These are phyloP conservation scores for Alternaria dauci DNA, from an alignment of 2,329 filamentous ascomycete species.

Conservation along the genomic window DNA sequence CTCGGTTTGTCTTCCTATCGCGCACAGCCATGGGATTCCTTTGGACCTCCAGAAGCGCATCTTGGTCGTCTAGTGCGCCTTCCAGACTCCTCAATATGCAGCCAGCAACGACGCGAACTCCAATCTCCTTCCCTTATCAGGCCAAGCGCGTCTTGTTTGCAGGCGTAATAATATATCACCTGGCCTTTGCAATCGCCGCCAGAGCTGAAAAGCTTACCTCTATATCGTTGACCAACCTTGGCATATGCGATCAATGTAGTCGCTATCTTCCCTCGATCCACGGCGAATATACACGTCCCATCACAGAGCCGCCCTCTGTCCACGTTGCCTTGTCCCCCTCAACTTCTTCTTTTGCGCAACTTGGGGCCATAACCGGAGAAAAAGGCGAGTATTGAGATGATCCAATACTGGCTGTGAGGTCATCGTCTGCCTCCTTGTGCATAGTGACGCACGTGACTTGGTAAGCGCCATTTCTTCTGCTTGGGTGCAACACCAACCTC, in stretches of 20 bases:
- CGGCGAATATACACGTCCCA: not conserved
- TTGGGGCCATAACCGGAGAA: not conserved
- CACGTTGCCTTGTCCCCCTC: not conserved
- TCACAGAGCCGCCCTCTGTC: not conserved
- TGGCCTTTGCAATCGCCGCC: not conserved
- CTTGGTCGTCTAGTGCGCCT: slow-evolving; percentile 22
- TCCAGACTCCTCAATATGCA: slow-evolving; percentile 28
- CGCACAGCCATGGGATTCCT: slow-evolving; percentile 10
- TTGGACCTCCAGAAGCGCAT: slow-evolving; percentile 10
- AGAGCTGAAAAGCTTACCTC: not conserved
- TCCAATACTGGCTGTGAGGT: not conserved
- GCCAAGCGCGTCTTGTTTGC: slow-evolving; percentile 13
- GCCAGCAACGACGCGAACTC: slow-evolving; percentile 10
- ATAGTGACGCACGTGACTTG: slow-evolving; percentile 16
- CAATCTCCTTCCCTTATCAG: slow-evolving; percentile 25
- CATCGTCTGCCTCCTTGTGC: not conserved
- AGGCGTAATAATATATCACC: not conserved
- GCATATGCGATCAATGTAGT: not conserved
- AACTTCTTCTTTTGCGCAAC: not conserved
- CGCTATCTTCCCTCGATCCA: not conserved
- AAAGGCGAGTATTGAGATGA: not conserved
- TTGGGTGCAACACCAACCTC: slow-evolving; percentile 10
- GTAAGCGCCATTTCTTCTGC: slow-evolving; percentile 10
- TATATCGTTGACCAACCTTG: slow-evolving; percentile 1
- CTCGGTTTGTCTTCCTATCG: not conserved